Percentiles rank a stretch among this genome's conserved stretches.
These are phyloP conservation scores for Ogataea polymorpha DNA, from an alignment of 805 yeast genomes.

Conservation along the genomic window DNA sequence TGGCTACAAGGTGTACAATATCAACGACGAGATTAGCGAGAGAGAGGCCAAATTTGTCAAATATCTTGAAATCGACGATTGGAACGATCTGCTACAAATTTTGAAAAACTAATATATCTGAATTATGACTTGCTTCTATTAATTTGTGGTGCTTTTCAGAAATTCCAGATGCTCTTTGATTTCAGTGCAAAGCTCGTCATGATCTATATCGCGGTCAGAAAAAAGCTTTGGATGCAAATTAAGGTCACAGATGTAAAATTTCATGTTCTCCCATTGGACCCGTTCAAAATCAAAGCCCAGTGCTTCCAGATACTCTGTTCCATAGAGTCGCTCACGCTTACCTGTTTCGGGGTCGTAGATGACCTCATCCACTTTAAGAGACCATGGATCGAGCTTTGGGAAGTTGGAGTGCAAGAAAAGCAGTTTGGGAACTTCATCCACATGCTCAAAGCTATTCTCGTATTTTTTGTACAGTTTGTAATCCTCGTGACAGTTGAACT, in stretches of 20 bases:
- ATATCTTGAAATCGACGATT: constrained; percentile 19
- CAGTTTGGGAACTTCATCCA: constrained; percentile 30
- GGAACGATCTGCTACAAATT: constrained; percentile 17
- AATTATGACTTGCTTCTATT: background rate
- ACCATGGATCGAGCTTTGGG: constrained; percentile 66
- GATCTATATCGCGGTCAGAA: constrained; percentile 33
- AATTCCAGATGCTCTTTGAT: constrained; percentile 44
- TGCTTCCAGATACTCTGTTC: constrained; percentile 49
- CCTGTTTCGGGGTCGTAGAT: constrained; percentile 39
- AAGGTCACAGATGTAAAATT: constrained; percentile 49
- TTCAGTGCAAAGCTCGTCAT: constrained; percentile 47
- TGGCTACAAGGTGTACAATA: constrained; percentile 22
- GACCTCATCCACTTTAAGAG: constrained; percentile 41
- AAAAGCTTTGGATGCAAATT: constrained; percentile 44
- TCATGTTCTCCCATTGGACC: constrained; percentile 59
- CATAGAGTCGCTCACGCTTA: constrained; percentile 54
- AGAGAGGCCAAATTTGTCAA: constrained; percentile 12
- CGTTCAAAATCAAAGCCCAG: constrained; percentile 57
- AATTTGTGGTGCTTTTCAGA: constrained; percentile 27
- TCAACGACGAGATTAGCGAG: constrained; percentile 14
- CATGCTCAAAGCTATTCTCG: constrained; percentile 13
- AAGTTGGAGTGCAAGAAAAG: constrained; percentile 64
- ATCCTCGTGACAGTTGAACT: constrained; percentile 67
- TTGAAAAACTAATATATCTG: background rate
- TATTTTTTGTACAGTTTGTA: constrained; percentile 34